Evolutionary conservation across 2,329 filamentous ascomycete species (phyloP), one percentile per base, ranked within the genome.

Genomic region (Tolypocladium nubicola): DNA sequence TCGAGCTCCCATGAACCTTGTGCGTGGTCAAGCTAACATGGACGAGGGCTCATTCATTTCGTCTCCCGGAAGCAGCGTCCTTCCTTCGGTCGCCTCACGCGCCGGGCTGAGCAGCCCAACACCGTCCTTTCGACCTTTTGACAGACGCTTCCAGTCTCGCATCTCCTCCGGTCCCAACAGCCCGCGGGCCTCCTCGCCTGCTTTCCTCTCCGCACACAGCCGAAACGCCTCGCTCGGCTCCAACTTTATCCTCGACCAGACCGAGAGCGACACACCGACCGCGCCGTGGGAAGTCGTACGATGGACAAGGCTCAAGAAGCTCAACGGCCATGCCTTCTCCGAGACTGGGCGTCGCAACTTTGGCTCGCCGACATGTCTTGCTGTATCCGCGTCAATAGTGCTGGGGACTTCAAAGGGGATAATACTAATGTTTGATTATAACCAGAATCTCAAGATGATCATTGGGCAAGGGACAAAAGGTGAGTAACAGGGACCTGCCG

Each of bases 251-350:
- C 68, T 80, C 16, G 85, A 86, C 58, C 72, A 81, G 49, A 76
- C 84, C 55, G 88, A 88, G 53, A 77, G 80, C 26, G 88, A 93
- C 62, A 84, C 85, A 1, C 80, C 85, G 3, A 85, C 90, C 56
- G 85, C 89, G 6, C 94, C 94, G 2, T 99, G 94, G 95, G 94
- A 99, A 67, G 91, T 97, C 56, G 88, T 99, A 59, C 83, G 92
- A 67, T 99, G 95, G 95, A 97, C 90, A 1, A 94, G 89, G 68
- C 75, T 99, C 58, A 89, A 86, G 67, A 97, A 95, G 70, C 83
- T 99, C 61, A 91, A 90, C 30, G 85, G 84, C 0, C 90, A 97
- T 70, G 85, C 89, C 4, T 97, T 97, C 70, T 96, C 93, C 2
- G 95, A 99, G 71, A 82, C 87, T 49, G 94, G 92, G 40, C 94